phyloP scores from a whole-genome alignment of 176 grass and related monocot genomes.

The Eremochloa ophiuroides region DNA sequence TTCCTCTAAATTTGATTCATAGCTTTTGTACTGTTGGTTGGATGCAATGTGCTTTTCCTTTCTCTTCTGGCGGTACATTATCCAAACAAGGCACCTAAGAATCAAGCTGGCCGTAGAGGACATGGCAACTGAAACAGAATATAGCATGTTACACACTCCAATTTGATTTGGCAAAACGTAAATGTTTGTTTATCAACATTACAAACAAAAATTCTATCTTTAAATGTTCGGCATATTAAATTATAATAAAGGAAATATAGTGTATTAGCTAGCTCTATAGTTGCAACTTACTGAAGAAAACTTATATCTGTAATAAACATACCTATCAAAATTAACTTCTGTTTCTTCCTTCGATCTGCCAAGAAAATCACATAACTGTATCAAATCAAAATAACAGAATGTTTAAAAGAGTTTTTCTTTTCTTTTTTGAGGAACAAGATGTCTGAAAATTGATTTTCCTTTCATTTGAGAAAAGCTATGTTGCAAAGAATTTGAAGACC shows the following conservation, averaged over 20 bases:
- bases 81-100: not conserved
- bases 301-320: not conserved
- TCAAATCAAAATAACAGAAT: not conserved
- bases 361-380: not conserved
- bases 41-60: not conserved
- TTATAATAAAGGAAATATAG: not conserved
- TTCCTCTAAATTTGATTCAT: conserved; percentile 21
- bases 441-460: too few species aligned
- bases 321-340: conserved; percentile 20
- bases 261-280: not conserved
- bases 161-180: not conserved
- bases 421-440: not conserved
- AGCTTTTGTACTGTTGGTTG: not conserved
- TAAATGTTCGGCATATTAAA: not conserved
- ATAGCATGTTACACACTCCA: not conserved
- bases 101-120: not conserved
- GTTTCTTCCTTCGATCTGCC: not conserved
- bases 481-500: too few species aligned
- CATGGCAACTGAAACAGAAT: not conserved
- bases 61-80: not conserved
- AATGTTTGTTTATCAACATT: not conserved
- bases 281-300: not conserved
- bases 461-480: too few species aligned
- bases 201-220: not conserved
- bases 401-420: not conserved